These are phyloP conservation scores for Phalaenopsis equestris DNA, from an alignment of 106 monocot genomes.

Conservation along the genomic window DNA sequence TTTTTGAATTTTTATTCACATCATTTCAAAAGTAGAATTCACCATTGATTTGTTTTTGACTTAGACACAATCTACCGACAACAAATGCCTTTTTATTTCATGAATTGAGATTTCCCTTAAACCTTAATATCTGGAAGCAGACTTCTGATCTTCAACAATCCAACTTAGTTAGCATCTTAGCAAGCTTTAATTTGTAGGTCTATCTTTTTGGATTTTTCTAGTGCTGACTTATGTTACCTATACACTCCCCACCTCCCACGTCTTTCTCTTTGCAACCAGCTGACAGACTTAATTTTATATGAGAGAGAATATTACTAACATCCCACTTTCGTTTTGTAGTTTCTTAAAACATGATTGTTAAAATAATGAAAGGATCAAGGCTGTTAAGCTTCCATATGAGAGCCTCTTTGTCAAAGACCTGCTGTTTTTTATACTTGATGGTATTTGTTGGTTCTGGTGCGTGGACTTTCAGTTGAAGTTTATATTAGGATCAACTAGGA, in stretches of 20 bases:
- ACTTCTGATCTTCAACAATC: neutral
- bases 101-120: too few relatives aligned
- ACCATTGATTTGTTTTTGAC: too few relatives aligned
- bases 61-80: too few relatives aligned
- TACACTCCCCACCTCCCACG: too few relatives aligned
- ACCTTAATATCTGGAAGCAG: neutral
- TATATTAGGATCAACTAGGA: neutral
- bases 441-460: neutral
- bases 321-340: neutral
- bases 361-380: neutral
- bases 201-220: neutral
- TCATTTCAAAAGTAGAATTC: too few relatives aligned
- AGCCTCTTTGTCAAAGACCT: neutral
- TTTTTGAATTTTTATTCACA: too few relatives aligned
- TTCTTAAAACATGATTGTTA: neutral
- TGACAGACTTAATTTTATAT: neutral
- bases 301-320: neutral
- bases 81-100: too few relatives aligned
- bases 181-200: neutral
- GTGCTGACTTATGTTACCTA: neutral
- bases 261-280: neutral
- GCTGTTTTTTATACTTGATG: neutral
- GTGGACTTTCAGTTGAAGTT: neutral
- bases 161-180: neutral
- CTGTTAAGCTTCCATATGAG: neutral